phyloP scores from a whole-genome alignment of 495 filamentous ascomycete species.

The Trypethelium eluteriae region DNA sequence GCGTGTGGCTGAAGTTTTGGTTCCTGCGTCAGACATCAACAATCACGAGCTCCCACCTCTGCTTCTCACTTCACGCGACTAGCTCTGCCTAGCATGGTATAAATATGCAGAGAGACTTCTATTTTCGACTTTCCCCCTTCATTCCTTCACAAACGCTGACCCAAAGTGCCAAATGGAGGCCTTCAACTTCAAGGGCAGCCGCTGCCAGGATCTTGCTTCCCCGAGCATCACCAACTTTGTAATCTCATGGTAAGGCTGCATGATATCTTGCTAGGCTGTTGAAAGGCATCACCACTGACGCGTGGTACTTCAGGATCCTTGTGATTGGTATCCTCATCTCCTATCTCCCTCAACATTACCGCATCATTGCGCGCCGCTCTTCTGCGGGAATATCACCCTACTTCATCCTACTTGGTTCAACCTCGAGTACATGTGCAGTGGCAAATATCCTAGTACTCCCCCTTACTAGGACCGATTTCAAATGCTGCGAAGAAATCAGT shows the following conservation, averaged over 20 bases:
- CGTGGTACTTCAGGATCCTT: conserved; percentile 54
- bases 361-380: conserved; percentile 76
- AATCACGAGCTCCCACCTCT: conserved; percentile 2
- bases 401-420: conserved; percentile 85
- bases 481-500: conserved; percentile 73
- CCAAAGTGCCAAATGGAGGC: neutral
- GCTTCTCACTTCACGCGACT: neutral
- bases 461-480: conserved; percentile 65
- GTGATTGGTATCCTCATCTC: conserved; percentile 85
- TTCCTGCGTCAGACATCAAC: conserved; percentile 3
- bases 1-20: neutral
- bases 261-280: neutral
- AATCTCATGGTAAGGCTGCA: conserved; percentile 24
- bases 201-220: conserved; percentile 23
- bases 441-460: conserved; percentile 84
- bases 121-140: neutral
- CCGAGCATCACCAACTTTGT: conserved; percentile 26
- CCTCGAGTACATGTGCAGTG: conserved; percentile 76
- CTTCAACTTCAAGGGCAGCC: conserved; percentile 1
- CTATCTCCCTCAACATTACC: conserved; percentile 88
- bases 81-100: neutral
- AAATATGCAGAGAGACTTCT: neutral
- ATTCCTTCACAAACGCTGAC: neutral
- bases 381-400: conserved; percentile 95
- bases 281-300: neutral